Evolutionary conservation across 306 rosid genomes (phyloP).

Genomic region (Ziziphus jujuba): DNA sequence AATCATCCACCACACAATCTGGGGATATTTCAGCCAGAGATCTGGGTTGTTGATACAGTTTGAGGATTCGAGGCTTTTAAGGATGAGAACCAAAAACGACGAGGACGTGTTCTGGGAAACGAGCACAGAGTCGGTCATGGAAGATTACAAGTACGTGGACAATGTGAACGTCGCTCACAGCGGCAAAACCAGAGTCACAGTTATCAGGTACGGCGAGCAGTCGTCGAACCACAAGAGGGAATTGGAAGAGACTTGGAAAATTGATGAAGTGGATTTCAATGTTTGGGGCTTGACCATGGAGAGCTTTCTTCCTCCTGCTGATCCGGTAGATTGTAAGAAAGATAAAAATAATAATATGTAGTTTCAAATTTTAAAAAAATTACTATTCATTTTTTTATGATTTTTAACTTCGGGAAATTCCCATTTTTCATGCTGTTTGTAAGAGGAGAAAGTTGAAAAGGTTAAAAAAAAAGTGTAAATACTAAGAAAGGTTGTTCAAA

Average conservation of each 20-base stretch:
- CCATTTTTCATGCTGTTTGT: no score
- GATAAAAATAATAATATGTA: no score
- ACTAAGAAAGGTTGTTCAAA: no score
- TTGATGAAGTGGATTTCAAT: slow-evolving; percentile 80
- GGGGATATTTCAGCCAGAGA: slow-evolving; percentile 96
- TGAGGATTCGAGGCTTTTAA: slow-evolving; percentile 76
- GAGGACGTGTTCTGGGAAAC: slow-evolving; percentile 94
- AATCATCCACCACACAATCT: slow-evolving; percentile 81
- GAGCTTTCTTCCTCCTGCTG: slow-evolving; percentile 69
- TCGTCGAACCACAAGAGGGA: slow-evolving; percentile 81
- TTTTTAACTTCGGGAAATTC: no score
- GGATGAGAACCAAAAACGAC: slow-evolving; percentile 61
- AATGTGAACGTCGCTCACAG: slow-evolving; percentile 84
- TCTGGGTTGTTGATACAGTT: slow-evolving; percentile 82
- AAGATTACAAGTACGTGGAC: slow-evolving; percentile 70
- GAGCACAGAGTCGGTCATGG: slow-evolving; percentile 76
- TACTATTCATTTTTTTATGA: no score
- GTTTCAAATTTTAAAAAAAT: no score
- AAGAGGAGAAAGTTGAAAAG: no score
- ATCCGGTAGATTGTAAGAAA: neutral
- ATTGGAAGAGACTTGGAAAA: slow-evolving; percentile 83
- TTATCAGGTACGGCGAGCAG: slow-evolving; percentile 74
- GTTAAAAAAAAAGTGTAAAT: no score
- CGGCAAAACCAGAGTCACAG: slow-evolving; percentile 66
- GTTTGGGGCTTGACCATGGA: slow-evolving; percentile 65